Base-by-base conservation (phyloP, 2,329 filamentous ascomycete species). In the Didymella segeticola region DNA sequence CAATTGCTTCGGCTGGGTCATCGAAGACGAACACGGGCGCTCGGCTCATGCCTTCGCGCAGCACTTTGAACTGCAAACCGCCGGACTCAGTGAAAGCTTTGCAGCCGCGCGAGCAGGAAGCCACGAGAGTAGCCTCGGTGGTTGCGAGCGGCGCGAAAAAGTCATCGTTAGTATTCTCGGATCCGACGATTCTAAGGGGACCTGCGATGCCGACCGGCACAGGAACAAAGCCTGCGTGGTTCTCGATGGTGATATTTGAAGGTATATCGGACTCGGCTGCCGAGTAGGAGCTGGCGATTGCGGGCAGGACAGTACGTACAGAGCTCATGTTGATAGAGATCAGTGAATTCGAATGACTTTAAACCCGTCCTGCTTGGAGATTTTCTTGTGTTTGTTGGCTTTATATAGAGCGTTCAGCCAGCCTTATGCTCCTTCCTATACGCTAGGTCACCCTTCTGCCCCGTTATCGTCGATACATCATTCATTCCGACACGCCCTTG, bases 61-160 rank as follows among this genome's bases (percentile, higher is more conserved):
- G 52, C 10, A 61, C 49, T n/a, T 57, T 50, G 20, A 62, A 60
- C 20, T 64, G 56, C 11, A 62, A 52, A 22, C 46, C 62, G 25
- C 63, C 59, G 34, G 48, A 53, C 10, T 48, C 41, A 22, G 62
- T 66, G 15, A 71, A 58, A 2, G 58, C 49, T 43, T 71, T 71
- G 47, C 68, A 67, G 15, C 70, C 70, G 15, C 68, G 57, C 2
- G 67, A 67, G 46, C 69, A 73, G 34, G 64, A 66, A 3, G 66
- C 68, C 8, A 71, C 57, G 12, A 71, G 46, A 2, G 65, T 66
- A 3, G 68, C 59, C 37, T 73, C 67, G 11, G 57, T 54, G 3
- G 68, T 73, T 9, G 69, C 69, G 14, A 73, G 54, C 9, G 70
- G 69, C 0, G 64, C 69, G 42, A 59, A 63, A 25, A 67, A 61